Base-by-base conservation (phyloP, 2,329 filamentous ascomycete species). In the Penicillium freii region DNA sequence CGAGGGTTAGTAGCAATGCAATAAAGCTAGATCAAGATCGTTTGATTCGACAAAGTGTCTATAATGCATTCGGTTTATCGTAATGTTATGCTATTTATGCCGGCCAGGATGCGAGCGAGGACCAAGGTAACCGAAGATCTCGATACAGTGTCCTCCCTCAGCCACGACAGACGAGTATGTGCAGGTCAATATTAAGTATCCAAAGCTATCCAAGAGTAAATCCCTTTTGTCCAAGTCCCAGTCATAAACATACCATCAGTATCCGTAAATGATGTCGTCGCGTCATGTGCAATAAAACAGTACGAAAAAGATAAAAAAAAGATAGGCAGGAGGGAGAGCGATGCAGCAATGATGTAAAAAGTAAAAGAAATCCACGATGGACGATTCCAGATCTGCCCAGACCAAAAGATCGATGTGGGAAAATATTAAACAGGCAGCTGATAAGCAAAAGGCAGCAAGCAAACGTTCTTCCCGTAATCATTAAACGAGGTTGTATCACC, bases 161-260 rank as follows among this genome's bases (percentile, higher is more conserved):
- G 21, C 39, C 17, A 52, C 25, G 31, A 19, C 25, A 33, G 29
- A n/a, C 17, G 21, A 34, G 27, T 40, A 40, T 52, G 33, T 56
- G 48, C 40, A 52, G 7, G 34, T 34, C 29, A 54, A 29, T 58
- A 63, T 63, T 57, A 63, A 63, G 49, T 62, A 58, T 59, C 51
- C 61, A 44, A 51, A 54, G 19, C 50, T 56, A 63, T 44, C 59
- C 36, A 44, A 25, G 49, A 17, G 40, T 38, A 31, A 31, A 7
- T 27, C 34, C 21, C 19, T 21, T 42, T 46, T 10, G 17, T 21
- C 48, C 48, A 56, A 46, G 9, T 52, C 27, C 34, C 34, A 39
- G 19, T 27, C 54, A 23, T 56, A 56, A 56, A 23, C 10, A 25
- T 45, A 34, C 31, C 27, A 51, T 46, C 40, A 33, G 27, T 31